phyloP scores from a whole-genome alignment of 75 land plant genomes.

The Sequoia sempervirens region DNA sequence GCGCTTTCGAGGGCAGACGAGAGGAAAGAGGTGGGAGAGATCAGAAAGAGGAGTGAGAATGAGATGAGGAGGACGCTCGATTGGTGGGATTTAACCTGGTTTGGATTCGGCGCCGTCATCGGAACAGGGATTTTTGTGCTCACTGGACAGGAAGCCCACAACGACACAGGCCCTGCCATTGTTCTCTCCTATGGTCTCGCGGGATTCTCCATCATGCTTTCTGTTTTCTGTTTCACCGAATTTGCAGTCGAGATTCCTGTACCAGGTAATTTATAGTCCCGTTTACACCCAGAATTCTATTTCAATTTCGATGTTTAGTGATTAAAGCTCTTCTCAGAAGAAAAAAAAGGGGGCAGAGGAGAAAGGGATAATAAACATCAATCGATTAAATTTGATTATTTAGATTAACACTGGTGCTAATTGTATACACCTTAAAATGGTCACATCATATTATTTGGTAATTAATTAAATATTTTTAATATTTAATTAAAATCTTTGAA shows the following conservation, averaged over 20 bases:
- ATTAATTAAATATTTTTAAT: too few relatives aligned
- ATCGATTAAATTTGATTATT: too few relatives aligned
- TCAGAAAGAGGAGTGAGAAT: slow-evolving; percentile 37
- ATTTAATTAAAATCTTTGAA: too few relatives aligned
- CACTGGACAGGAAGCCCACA: slow-evolving; percentile 67
- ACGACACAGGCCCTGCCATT: slow-evolving; percentile 68
- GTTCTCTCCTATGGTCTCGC: slow-evolving; percentile 66
- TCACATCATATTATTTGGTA: too few relatives aligned
- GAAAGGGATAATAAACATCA: too few relatives aligned
- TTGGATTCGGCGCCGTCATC: slow-evolving; percentile 70
- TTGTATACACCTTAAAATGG: too few relatives aligned
- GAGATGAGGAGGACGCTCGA: slow-evolving; percentile 54
- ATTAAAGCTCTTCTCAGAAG: too few relatives aligned
- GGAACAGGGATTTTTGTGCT: slow-evolving; percentile 88
- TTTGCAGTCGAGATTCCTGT: slow-evolving; percentile 85
- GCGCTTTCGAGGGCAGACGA: slow-evolving; percentile 43
- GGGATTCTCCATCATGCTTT: slow-evolving; percentile 79
- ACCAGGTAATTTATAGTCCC: slow-evolving; percentile 36
- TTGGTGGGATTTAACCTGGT: slow-evolving; percentile 93
- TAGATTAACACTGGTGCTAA: too few relatives aligned
- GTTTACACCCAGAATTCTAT: too few relatives aligned
- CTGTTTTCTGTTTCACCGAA: slow-evolving; percentile 89
- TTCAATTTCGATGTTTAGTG: too few relatives aligned
- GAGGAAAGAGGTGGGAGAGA: slow-evolving; percentile 28
- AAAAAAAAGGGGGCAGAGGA: too few relatives aligned